These are phyloP conservation scores for Beta macrorhiza DNA, from an alignment of 179 eudicot species.

Conservation along the genomic window DNA sequence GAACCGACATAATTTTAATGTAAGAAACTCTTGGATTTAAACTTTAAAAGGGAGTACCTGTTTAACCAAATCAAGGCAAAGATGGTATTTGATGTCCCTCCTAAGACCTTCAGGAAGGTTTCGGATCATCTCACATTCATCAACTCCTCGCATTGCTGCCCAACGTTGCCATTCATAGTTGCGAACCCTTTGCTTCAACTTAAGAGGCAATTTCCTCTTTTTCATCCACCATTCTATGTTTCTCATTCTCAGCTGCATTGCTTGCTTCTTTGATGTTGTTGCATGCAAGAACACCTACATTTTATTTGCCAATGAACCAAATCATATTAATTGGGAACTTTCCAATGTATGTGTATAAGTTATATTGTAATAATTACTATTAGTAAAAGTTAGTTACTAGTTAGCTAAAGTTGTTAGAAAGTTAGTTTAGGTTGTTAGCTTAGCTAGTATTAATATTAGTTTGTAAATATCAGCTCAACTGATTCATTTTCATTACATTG, in stretches of 20 bases:
- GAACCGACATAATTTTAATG: no score
- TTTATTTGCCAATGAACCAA: background rate
- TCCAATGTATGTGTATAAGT: no score
- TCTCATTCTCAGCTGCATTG: conserved; percentile 93
- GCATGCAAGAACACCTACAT: conserved; percentile 86
- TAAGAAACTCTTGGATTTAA: no score
- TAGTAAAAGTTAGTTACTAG: no score
- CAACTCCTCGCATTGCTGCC: conserved; percentile 99
- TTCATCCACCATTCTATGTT: conserved; percentile 99
- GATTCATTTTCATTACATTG: no score
- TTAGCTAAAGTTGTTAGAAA: no score
- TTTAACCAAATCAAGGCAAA: conserved; percentile 85
- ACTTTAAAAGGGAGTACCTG: conserved; percentile 46
- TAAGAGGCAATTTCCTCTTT: conserved; percentile 60
- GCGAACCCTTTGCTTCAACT: conserved; percentile 75
- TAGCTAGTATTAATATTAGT: no score
- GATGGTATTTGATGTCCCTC: conserved; percentile 91
- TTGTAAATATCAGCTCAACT: no score
- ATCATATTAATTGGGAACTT: background rate
- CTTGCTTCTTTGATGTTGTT: conserved; percentile 94
- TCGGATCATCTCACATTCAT: conserved; percentile 88
- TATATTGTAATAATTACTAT: no score
- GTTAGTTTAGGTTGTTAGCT: no score
- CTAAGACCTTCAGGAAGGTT: conserved; percentile 96
- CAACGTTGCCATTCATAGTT: conserved; percentile 90